Percentiles rank a stretch among this genome's conserved stretches.
Conservation (phyloP, 1,284 basidiomycete genomes). For the Trichosporon coremiiforme region DNA sequence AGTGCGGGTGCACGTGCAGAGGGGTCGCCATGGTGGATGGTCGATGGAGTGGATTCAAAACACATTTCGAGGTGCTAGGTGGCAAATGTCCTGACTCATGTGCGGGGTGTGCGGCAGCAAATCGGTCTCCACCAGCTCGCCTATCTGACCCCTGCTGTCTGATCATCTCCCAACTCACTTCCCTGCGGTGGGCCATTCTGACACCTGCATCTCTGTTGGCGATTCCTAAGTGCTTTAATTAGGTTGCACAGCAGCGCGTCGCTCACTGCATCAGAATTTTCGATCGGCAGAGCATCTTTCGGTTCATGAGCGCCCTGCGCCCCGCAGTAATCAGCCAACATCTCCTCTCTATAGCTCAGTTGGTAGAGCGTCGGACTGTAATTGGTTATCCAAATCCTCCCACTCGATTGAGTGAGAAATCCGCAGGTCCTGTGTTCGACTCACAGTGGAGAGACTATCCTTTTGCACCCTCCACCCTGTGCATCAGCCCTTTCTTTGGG, state of each 20-base stretch:
- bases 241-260: no score
- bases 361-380: background rate
- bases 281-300: no score
- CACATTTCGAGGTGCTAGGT: conserved; percentile 1
- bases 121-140: background rate
- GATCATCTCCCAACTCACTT: no score
- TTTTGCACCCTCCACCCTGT: background rate
- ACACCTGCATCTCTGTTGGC: no score
- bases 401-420: conserved; percentile 13
- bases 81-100: conserved; percentile 3
- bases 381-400: conserved; percentile 16
- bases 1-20: conserved; percentile 46
- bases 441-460: conserved; percentile 17
- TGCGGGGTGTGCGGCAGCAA: conserved; percentile 4
- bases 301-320: background rate
- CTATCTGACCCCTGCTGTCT: no score
- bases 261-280: no score
- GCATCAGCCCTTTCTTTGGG: background rate
- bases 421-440: conserved; percentile 20
- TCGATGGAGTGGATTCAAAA: conserved; percentile 16
- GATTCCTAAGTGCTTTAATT: no score
- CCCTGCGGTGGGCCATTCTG: no score
- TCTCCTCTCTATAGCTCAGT: conserved; percentile 19
- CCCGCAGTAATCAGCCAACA: background rate
- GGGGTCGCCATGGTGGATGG: conserved; percentile 23